A percentile compares a stretch with the other conserved stretches of the same genome.
Conservation (phyloP, 768 basidiomycete species). For the Tubosaeta sp. region DNA sequence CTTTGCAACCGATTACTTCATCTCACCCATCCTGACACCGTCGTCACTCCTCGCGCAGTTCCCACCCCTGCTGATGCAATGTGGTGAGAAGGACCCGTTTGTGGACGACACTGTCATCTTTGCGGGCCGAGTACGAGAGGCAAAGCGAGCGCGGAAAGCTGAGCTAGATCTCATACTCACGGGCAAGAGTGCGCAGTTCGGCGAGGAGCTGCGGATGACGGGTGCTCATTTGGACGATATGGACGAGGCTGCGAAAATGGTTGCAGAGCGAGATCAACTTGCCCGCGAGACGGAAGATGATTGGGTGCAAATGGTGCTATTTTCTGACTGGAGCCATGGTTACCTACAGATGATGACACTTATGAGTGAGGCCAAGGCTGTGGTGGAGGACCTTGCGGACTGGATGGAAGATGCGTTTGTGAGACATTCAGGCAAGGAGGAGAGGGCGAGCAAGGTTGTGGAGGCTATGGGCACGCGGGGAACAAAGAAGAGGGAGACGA, state of each 20-base stretch:
- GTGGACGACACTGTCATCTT: conserved; percentile 98
- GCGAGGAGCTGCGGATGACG: conserved; percentile 63
- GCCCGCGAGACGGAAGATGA: conserved; percentile 78
- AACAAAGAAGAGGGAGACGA: conserved; percentile 22
- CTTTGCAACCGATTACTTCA: conserved; percentile 90
- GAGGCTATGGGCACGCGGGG: conserved; percentile 14
- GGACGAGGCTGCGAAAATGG: conserved; percentile 38
- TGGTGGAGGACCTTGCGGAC: conserved; percentile 78
- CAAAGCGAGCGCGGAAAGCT: conserved; percentile 77
- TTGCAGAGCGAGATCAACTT: conserved; percentile 57
- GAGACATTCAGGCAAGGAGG: conserved; percentile 28
- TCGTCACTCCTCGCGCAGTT: conserved; percentile 81
- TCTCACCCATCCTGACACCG: conserved; percentile 93
- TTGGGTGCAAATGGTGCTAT: conserved; percentile 91
- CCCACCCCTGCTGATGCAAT: conserved; percentile 90
- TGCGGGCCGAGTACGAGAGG: conserved; percentile 90
- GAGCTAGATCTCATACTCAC: conserved; percentile 62
- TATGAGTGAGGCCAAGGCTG: conserved; percentile 76
- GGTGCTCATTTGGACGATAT: conserved; percentile 28
- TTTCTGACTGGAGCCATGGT: conserved; percentile 96
- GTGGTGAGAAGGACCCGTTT: conserved; percentile 93
- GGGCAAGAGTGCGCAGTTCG: conserved; percentile 59
- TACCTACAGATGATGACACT: conserved; percentile 92
- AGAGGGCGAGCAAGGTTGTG: conserved; percentile 15
- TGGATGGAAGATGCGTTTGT: conserved; percentile 86